A percentile compares a stretch with the other conserved stretches of the same genome.
phyloP scores from a whole-genome alignment of 1,284 basidiomycete genomes.

The Fomitopsis pinicola region DNA sequence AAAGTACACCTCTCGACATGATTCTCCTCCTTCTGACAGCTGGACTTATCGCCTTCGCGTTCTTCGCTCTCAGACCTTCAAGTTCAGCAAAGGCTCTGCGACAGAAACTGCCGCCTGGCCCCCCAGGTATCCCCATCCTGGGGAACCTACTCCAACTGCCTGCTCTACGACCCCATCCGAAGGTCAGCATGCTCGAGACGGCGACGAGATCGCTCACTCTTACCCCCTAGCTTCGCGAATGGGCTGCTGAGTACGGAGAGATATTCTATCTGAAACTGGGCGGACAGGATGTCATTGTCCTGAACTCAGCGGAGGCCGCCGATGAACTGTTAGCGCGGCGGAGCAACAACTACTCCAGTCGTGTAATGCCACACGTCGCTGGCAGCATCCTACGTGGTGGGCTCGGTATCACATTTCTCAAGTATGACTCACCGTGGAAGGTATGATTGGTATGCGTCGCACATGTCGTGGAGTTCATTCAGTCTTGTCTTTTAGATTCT shows the following conservation, averaged over 20 bases:
- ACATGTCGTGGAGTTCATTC: background rate
- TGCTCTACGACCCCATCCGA: conserved; percentile 1
- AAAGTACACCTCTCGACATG: background rate
- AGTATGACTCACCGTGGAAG: conserved; percentile 27
- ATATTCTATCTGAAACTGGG: conserved; percentile 26
- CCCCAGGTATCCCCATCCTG: conserved; percentile 2
- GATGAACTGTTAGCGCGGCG: conserved; percentile 29
- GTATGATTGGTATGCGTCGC: conserved; percentile 4
- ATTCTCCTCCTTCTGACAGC: background rate
- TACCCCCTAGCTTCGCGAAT: conserved; percentile 21
- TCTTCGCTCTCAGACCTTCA: background rate
- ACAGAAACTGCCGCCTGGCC: conserved; percentile 3
- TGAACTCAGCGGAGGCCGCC: conserved; percentile 30
- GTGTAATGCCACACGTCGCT: conserved; percentile 24
- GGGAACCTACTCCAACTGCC: conserved; percentile 5
- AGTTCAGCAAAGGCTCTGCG: too few species aligned
- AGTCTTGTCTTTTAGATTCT: conserved; percentile 8
- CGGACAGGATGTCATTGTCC: conserved; percentile 27
- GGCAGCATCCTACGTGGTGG: conserved; percentile 28
- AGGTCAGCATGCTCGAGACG: background rate
- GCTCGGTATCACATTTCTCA: conserved; percentile 24
- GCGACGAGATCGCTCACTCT: background rate
- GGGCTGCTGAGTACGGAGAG: conserved; percentile 26
- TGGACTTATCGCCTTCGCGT: background rate
- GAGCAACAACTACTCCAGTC: conserved; percentile 24